These are phyloP conservation scores for Hirsutella thompsonii DNA, from an alignment of 2,329 filamentous ascomycete species.

Conservation along the genomic window DNA sequence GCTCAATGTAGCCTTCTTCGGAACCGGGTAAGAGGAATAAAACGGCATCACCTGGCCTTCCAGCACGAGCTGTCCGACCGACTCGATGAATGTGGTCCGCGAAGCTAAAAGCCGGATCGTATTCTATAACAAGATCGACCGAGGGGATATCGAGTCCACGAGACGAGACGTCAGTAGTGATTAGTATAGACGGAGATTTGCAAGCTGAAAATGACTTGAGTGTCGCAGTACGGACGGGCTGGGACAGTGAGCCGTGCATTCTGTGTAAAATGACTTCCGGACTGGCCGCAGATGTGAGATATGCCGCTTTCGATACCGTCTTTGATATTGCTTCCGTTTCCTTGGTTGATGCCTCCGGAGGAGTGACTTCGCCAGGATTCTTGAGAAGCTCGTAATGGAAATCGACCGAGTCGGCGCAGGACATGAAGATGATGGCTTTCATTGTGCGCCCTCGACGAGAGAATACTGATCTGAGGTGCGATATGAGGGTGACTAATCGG, in stretches of 20 bases:
- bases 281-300: conserved; percentile 65
- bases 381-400: conserved; percentile 85
- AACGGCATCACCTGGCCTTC: conserved; percentile 71
- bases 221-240: conserved; percentile 77
- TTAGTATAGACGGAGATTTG: conserved; percentile 64
- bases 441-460: conserved; percentile 80
- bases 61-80: conserved; percentile 86
- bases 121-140: conserved; percentile 90
- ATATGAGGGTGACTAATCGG: conserved; percentile 75
- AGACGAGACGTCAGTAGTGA: conserved; percentile 92
- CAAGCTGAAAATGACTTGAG: conserved; percentile 66
- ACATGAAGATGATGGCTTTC: conserved; percentile 95
- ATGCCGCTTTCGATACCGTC: conserved; percentile 56
- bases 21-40: conserved; percentile 84
- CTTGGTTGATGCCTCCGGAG: conserved; percentile 15
- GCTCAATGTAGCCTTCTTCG: conserved; percentile 80
- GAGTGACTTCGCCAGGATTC: conserved; percentile 17
- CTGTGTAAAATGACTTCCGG: conserved; percentile 63
- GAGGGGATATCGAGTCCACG: conserved; percentile 92
- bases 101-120: conserved; percentile 86
- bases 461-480: conserved; percentile 77
- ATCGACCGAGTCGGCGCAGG: conserved; percentile 91
- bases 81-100: conserved; percentile 92
- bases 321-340: conserved; percentile 28
- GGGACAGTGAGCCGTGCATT: conserved; percentile 84